Conservation (phyloP, 352 stramenopile species). For the Phytophthora macrochlamydospora region DNA sequence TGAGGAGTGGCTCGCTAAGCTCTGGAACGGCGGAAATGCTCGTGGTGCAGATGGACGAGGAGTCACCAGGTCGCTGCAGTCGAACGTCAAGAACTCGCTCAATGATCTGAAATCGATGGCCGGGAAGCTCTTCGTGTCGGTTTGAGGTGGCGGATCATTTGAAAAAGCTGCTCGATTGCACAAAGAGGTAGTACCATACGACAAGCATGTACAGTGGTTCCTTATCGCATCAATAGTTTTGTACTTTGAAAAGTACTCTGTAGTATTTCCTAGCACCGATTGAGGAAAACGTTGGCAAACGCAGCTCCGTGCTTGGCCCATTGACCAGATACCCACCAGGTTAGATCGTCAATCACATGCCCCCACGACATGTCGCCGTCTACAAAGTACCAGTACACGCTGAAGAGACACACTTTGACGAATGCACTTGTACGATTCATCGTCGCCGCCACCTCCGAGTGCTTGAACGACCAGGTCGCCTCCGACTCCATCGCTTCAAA, state of each 20-base stretch:
- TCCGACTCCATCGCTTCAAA: not conserved
- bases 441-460: not conserved
- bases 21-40: slow-evolving; percentile 50
- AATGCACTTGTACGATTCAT: not conserved
- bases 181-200: slow-evolving; percentile 25
- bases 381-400: slow-evolving; percentile 3
- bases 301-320: slow-evolving; percentile 1
- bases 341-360: not conserved
- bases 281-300: slow-evolving; percentile 5
- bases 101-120: slow-evolving; percentile 64
- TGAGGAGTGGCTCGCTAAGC: slow-evolving; percentile 67
- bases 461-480: not conserved
- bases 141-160: slow-evolving; percentile 12
- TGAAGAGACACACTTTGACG: slow-evolving; percentile 6
- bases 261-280: not conserved
- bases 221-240: not conserved
- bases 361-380: slow-evolving; percentile 4
- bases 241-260: no score
- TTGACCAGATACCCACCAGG: slow-evolving; percentile 3
- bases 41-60: slow-evolving; percentile 11
- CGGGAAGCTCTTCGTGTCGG: slow-evolving; percentile 55
- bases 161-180: not conserved
- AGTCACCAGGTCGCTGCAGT: slow-evolving; percentile 36
- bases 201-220: slow-evolving; percentile 14
- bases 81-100: slow-evolving; percentile 61